A percentile compares a stretch with the other conserved stretches of the same genome.
These are phyloP conservation scores for Dictyostelium firmibasis DNA, from an alignment of 78 protist species.

Conservation along the genomic window DNA sequence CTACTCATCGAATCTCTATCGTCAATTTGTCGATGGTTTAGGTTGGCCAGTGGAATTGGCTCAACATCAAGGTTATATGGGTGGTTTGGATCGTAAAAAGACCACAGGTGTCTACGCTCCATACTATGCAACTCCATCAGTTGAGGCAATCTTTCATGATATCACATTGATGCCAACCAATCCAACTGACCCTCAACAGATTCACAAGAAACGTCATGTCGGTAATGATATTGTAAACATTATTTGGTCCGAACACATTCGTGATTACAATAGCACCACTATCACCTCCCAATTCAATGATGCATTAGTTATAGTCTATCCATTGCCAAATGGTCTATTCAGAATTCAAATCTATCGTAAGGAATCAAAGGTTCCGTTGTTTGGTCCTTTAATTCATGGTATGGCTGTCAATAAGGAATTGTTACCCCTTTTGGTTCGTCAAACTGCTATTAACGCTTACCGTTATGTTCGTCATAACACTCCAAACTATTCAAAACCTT, in stretches of 20 bases:
- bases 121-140: constrained; percentile 84
- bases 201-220: constrained; percentile 91
- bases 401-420: constrained; percentile 83
- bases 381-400: constrained; percentile 93
- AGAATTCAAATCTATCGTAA: constrained; percentile 79
- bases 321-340: constrained; percentile 89
- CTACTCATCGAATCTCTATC: constrained; percentile 41
- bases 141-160: constrained; percentile 94
- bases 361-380: constrained; percentile 83
- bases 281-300: constrained; percentile 89
- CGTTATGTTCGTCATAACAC: constrained; percentile 39
- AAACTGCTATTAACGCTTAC: constrained; percentile 95
- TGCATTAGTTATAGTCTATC: constrained; percentile 92
- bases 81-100: constrained; percentile 86
- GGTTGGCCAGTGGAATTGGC: constrained; percentile 90
- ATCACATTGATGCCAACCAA: constrained; percentile 88
- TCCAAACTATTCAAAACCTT: constrained; percentile 75
- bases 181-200: constrained; percentile 83
- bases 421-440: constrained; percentile 90
- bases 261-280: constrained; percentile 87
- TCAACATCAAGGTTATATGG: constrained; percentile 80
- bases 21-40: constrained; percentile 88
- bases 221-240: constrained; percentile 96
- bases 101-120: constrained; percentile 85
- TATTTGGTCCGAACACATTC: constrained; percentile 90